Conservation (phyloP, 108 stramenopile genomes). For the Skeletonema potamos region DNA sequence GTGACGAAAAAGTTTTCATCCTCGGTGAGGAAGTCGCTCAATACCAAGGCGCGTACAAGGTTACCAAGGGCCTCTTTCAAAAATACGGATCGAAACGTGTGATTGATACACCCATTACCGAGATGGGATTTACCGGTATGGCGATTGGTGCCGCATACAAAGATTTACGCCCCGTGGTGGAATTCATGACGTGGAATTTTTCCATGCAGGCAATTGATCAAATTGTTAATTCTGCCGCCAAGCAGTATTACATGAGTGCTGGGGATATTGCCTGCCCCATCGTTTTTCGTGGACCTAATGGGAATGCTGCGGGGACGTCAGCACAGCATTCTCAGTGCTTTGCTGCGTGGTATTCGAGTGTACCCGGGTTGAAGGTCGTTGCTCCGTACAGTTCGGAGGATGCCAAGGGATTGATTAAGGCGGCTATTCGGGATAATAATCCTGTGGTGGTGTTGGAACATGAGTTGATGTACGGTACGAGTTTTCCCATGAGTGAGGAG, state of each 20-base stretch:
- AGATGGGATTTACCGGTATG: conserved; percentile 98
- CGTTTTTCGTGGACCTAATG: conserved; percentile 99
- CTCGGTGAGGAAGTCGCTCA: conserved; percentile 99
- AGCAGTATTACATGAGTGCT: conserved; percentile 98
- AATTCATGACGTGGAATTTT: conserved; percentile 99
- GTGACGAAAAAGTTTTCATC: conserved; percentile 89
- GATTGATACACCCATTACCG: conserved; percentile 99
- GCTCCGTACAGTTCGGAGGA: conserved; percentile 96
- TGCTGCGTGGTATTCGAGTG: conserved; percentile 93
- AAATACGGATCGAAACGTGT: conserved; percentile 98
- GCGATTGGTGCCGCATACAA: conserved; percentile 95
- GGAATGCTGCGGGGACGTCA: conserved; percentile 95
- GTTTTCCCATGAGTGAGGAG: conserved; percentile 95
- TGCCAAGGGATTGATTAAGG: conserved; percentile 97
- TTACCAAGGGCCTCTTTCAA: conserved; percentile 95
- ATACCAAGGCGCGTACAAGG: conserved; percentile 99
- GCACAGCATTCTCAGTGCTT: conserved; percentile 99
- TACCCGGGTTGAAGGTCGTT: conserved; percentile 96
- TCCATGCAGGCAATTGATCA: conserved; percentile 99
- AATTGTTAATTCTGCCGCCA: conserved; percentile 96
- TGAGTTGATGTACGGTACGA: conserved; percentile 96
- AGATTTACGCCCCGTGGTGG: conserved; percentile 93
- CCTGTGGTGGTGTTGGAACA: conserved; percentile 98
- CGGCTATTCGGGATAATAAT: conserved; percentile 99
- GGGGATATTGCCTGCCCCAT: conserved; percentile 95